These are phyloP conservation scores for Yamadazyma songkhlaensis DNA, from an alignment of 1,139 yeast genomes.

Conservation along the genomic window DNA sequence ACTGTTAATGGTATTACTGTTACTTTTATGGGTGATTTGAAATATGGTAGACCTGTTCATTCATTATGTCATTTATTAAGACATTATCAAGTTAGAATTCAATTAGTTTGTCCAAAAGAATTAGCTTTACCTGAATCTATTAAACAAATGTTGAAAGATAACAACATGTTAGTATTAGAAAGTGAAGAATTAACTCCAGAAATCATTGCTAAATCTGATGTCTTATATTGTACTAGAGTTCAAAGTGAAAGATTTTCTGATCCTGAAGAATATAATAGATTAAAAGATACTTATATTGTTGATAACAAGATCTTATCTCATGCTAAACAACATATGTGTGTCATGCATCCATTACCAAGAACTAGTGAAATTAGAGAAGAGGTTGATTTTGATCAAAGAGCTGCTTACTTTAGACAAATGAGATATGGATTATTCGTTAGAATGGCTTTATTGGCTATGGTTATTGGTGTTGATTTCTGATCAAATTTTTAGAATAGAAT, in stretches of 20 bases:
- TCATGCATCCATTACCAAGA: conserved; percentile 99
- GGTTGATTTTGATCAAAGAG: conserved; percentile 98
- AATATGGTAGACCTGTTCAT: conserved; percentile 98
- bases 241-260: conserved; percentile 93
- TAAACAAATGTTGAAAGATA: conserved; percentile 58
- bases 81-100: conserved; percentile 90
- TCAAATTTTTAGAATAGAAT: not conserved
- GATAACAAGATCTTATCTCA: conserved; percentile 87
- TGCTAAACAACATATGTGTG: conserved; percentile 98
- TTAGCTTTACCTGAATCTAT: conserved; percentile 76
- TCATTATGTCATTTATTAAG: conserved; percentile 87
- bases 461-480: conserved; percentile 76
- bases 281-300: conserved; percentile 88
- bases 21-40: conserved; percentile 98
- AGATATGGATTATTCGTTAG: conserved; percentile 96
- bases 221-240: conserved; percentile 95
- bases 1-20: conserved; percentile 97
- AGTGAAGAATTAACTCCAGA: conserved; percentile 77
- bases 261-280: conserved; percentile 73
- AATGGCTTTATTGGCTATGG: conserved; percentile 98
- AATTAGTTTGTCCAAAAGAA: conserved; percentile 88
- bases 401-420: conserved; percentile 99
- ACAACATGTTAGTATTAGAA: conserved; percentile 71
- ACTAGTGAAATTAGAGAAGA: conserved; percentile 95
- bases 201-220: conserved; percentile 86